Evolutionary conservation across 257 asterid genomes (phyloP), one percentile per base, ranked within the genome.

Genomic region (Euphrasia confusa): DNA sequence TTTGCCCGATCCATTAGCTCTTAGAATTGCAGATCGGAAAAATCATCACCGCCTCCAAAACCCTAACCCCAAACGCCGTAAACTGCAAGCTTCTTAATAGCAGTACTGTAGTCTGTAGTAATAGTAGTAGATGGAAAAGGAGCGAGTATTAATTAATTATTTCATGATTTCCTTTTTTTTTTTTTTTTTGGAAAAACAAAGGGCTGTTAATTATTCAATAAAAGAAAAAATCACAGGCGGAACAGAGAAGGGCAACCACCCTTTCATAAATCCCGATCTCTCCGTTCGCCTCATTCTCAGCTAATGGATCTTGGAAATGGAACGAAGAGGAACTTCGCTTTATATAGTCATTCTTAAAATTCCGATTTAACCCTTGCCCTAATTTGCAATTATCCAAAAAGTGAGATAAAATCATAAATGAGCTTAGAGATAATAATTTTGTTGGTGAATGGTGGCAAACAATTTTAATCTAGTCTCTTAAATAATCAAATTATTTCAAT

Each of bases 211-310:
- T 42, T 54, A 17, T 10, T 5, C 11, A 1, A 57, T 3, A 12
- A 18, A 21, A 14, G 48, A 4, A 33, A 33, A 62, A 72, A 72
- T 72, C 77, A 68, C 40, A 10, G 42, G 77, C 72, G 5, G 17
- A 65, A 18, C 72, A 74, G 77, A 74, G 63, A 76, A 75, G 73
- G 81, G 79, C 77, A 80, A 83, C 81, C 79, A 64, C 83, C 86
- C 83, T 69, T 69, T 21, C 68, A 56, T 58, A 69, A 70, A 55
- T 37, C 74, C 70, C 72, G 4, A 15, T 14, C 10, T 24, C 66
- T 58, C 72, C 47, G 63, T 56, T 28, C 6, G 70, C 64, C 67
- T 55, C 71, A 50, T 49, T 49, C 12, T 49, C 55, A 35, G 71
- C 71, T 71, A 64, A 71, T 64, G 67, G 75, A 60, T 58, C 21